Percentiles rank a stretch among this genome's conserved stretches.
These are phyloP conservation scores for Mycena maculata DNA, from an alignment of 768 basidiomycete genomes.

Conservation along the genomic window DNA sequence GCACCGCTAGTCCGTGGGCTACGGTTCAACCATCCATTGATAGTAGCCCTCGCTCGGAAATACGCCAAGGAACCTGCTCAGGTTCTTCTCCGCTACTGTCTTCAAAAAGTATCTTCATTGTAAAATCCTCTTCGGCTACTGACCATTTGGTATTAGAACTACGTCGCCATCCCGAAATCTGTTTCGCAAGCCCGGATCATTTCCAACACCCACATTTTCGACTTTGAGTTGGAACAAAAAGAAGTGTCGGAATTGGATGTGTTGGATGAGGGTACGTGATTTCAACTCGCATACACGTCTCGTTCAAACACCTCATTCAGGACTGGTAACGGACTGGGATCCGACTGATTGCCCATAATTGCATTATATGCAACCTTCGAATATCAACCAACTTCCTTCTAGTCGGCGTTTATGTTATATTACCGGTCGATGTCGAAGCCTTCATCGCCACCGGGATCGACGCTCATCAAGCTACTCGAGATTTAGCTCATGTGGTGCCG, in stretches of 20 bases:
- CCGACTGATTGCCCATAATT: constrained; percentile 46
- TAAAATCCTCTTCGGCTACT: background rate
- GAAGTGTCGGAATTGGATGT: constrained; percentile 64
- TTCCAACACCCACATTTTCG: constrained; percentile 70
- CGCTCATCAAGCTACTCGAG: constrained; percentile 5
- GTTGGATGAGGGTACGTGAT: constrained; percentile 62
- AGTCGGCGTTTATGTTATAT: background rate
- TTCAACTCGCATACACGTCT: background rate
- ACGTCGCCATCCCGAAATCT: constrained; percentile 75
- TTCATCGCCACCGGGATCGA: constrained; percentile 29
- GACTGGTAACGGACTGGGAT: constrained; percentile 59
- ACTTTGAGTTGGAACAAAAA: constrained; percentile 64
- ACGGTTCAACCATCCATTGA: constrained; percentile 68
- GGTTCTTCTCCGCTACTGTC: constrained; percentile 75
- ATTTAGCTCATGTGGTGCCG: constrained; percentile 15
- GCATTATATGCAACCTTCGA: background rate
- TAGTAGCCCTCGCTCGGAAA: constrained; percentile 61
- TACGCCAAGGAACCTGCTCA: constrained; percentile 69
- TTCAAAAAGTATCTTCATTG: constrained; percentile 72
- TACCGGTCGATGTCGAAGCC: background rate
- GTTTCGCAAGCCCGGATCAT: constrained; percentile 62
- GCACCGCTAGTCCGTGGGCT: constrained; percentile 75
- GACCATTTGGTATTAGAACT: constrained; percentile 51
- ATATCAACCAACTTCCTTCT: background rate
- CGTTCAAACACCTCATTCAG: constrained; percentile 34